These are phyloP conservation scores for Verticillium tricorpus DNA, from an alignment of 2,329 filamentous ascomycete genomes.

Conservation along the genomic window DNA sequence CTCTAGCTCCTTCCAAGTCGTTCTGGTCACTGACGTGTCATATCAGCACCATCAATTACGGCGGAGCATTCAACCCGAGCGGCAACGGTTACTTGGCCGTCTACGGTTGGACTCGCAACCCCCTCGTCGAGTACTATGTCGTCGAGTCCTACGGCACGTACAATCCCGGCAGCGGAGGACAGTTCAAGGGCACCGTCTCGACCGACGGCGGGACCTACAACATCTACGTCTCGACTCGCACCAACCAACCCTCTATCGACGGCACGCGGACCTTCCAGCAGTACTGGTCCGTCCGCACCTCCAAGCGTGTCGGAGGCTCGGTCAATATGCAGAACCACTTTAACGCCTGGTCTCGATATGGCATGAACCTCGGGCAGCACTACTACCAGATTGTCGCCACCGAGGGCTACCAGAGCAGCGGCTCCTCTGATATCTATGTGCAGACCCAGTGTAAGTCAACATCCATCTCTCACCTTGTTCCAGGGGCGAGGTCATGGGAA, in stretches of 20 bases:
- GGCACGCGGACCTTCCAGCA: constrained; percentile 45
- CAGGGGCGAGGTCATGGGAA: too few species aligned
- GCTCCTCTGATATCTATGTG: constrained; percentile 36
- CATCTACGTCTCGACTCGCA: constrained; percentile 27
- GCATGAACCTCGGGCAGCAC: constrained; percentile 40
- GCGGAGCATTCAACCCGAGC: constrained; percentile 38
- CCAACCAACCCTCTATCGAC: constrained; percentile 39
- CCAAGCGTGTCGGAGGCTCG: constrained; percentile 43
- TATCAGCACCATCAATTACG: constrained; percentile 43
- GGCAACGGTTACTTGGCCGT: constrained; percentile 46
- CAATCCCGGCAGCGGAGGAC: constrained; percentile 3
- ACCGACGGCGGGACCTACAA: constrained; percentile 29
- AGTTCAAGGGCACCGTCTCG: constrained; percentile 26
- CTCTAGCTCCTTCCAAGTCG: neutral
- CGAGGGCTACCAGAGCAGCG: constrained; percentile 47
- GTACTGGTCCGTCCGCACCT: constrained; percentile 43
- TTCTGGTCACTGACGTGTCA: neutral
- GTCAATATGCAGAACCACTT: constrained; percentile 48
- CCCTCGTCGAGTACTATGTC: constrained; percentile 56
- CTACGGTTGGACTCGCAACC: constrained; percentile 53
- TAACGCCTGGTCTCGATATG: constrained; percentile 42
- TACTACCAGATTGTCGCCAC: constrained; percentile 52
- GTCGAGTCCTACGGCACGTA: constrained; percentile 38
- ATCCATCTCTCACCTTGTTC: neutral
- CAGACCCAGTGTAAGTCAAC: neutral